Conservation (phyloP, 768 basidiomycete genomes). For the Dendrothele bispora region DNA sequence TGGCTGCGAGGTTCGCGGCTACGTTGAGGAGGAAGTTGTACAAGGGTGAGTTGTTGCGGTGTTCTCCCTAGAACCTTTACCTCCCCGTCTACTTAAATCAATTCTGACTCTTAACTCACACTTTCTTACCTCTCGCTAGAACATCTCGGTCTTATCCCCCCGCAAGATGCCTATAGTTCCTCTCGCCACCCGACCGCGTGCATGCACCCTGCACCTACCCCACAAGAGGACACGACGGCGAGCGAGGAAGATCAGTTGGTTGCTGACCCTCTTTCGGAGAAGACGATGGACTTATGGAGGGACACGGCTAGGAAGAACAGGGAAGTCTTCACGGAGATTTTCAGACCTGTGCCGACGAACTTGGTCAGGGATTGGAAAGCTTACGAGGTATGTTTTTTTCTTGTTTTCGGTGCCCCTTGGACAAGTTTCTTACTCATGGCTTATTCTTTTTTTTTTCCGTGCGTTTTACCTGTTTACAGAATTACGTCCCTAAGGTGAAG, state of each 20-base stretch:
- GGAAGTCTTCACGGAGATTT: conserved; percentile 83
- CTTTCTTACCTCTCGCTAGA: conserved; percentile 41
- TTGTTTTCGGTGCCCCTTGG: too few relatives aligned
- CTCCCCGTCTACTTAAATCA: neutral
- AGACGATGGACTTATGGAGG: conserved; percentile 58
- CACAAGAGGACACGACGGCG: conserved; percentile 67
- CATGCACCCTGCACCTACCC: conserved; percentile 79
- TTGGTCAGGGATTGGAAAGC: conserved; percentile 74
- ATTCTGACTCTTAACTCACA: conserved; percentile 9
- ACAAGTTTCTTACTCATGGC: too few relatives aligned
- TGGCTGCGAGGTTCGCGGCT: conserved; percentile 79
- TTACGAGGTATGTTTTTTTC: conserved; percentile 75
- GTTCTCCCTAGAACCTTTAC: too few relatives aligned
- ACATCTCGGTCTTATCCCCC: conserved; percentile 82
- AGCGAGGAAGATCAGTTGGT: conserved; percentile 62
- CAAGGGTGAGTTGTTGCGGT: conserved; percentile 74
- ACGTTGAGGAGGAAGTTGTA: conserved; percentile 81
- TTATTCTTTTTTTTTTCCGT: too few relatives aligned
- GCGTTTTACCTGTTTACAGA: too few relatives aligned
- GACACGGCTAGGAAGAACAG: conserved; percentile 78
- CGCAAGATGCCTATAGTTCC: conserved; percentile 52
- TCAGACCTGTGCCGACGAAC: conserved; percentile 86
- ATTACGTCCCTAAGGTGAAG: conserved; percentile 74
- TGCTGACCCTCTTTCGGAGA: conserved; percentile 74
- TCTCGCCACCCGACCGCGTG: conserved; percentile 46